phyloP scores from a whole-genome alignment of 768 basidiomycete genomes.

The Trametes punicea region DNA sequence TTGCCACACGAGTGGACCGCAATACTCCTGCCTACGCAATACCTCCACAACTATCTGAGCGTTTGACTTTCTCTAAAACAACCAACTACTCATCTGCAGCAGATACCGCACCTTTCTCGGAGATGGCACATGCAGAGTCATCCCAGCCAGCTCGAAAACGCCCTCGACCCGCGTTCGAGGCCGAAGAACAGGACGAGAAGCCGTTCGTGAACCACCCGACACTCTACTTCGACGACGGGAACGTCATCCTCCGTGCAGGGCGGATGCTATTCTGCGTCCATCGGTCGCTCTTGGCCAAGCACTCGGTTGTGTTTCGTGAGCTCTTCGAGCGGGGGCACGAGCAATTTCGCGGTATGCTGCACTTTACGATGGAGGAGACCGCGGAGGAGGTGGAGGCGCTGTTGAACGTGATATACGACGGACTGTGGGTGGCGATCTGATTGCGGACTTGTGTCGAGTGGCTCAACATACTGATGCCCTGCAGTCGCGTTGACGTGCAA shows the following conservation, averaged over 20 bases:
- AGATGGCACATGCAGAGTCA: not conserved
- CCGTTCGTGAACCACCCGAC: conserved; percentile 23
- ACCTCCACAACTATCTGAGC: no score
- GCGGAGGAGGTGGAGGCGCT: conserved; percentile 27
- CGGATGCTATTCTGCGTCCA: conserved; percentile 28
- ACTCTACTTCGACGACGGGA: conserved; percentile 34
- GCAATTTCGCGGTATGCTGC: conserved; percentile 22
- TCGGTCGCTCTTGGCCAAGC: conserved; percentile 25
- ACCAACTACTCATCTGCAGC: no score
- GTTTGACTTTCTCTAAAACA: no score
- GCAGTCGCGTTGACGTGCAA: conserved; percentile 22
- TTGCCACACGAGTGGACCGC: no score
- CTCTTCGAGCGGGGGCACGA: conserved; percentile 20
- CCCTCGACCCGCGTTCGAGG: not conserved
- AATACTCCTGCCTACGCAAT: no score
- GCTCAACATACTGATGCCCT: not conserved
- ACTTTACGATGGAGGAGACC: conserved; percentile 26
- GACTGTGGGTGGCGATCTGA: conserved; percentile 20
- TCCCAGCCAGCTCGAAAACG: conserved; percentile 8
- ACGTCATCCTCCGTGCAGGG: conserved; percentile 26
- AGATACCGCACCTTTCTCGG: no score
- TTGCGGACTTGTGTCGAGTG: not conserved
- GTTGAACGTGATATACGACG: conserved; percentile 26
- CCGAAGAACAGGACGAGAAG: conserved; percentile 8
- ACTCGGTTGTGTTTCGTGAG: conserved; percentile 24